Conservation (phyloP, 2,329 filamentous ascomycete species). For the Talaromyces sp. region DNA sequence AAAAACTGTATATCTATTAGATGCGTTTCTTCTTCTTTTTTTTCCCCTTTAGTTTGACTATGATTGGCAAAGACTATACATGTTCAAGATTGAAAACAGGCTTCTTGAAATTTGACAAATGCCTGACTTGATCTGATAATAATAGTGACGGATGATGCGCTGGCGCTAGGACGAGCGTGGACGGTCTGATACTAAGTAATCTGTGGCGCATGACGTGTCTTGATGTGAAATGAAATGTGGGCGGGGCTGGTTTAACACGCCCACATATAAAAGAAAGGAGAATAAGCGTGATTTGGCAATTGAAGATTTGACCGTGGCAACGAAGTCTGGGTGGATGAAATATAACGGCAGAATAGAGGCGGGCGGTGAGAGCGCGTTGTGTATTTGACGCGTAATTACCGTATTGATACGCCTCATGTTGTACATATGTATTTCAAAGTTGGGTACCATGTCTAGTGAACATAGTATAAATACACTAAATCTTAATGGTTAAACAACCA, state of each 20-base stretch:
- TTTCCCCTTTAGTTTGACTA: not conserved
- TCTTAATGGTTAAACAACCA: not conserved
- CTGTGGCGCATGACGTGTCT: not conserved
- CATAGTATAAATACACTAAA: not conserved
- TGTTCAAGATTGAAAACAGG: conserved; percentile 10
- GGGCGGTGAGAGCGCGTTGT: not conserved
- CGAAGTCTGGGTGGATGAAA: not conserved
- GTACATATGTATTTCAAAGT: too few relatives aligned
- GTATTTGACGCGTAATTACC: not conserved
- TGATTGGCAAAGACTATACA: not conserved
- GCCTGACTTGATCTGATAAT: not conserved
- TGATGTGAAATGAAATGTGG: not conserved
- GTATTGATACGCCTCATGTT: not conserved
- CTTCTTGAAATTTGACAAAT: conserved; percentile 2
- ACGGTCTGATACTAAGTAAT: not conserved
- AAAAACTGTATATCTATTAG: conserved; percentile 7
- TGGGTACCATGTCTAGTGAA: not conserved
- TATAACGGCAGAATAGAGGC: not conserved
- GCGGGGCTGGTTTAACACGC: not conserved
- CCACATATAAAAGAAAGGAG: not conserved
- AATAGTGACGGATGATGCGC: not conserved
- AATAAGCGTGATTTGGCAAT: not conserved
- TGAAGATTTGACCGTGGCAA: not conserved
- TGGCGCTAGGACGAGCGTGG: conserved; percentile 5
- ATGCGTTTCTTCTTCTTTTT: not conserved